Evolutionary conservation across 306 rosid species (phyloP), one percentile per base, ranked within the genome.

Genomic region (Castanea crenata): DNA sequence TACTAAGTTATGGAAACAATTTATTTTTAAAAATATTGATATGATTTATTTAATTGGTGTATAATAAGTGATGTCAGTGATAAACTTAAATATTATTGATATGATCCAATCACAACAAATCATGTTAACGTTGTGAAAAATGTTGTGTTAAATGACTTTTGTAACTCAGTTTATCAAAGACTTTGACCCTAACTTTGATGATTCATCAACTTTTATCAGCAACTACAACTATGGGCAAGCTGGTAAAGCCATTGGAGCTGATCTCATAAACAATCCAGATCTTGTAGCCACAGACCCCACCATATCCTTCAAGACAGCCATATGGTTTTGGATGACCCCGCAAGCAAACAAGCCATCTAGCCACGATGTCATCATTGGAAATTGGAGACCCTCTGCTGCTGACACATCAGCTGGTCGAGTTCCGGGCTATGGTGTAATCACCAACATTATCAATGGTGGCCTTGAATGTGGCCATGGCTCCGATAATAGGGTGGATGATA

Each of bases 321-420:
- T 92, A 1, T 92, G 97, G 95, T 92, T 90, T 82, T 90, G 94
- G 97, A 86, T 92, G 94, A 92, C 92, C 0, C 76, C 86, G 0
- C 94, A 88, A 32, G 87, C 78, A 8, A 88, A 87, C 5, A 90
- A 86, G 78, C 97, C 94, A 0, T 92, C 97, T 0, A 80, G 90
- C 73, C 97, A 90, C 46, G 81, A 90, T 76, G 91, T 88, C 35
- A 90, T 90, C 58, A 78, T 82, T 0, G 87, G 85, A 0, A 35
- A 57, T 12, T 90, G 94, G 94, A 79, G 7, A 11, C 93, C 97
- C 0, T 90, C 94, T 0, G 16, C 18, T 1, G 83, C 75, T 0
- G 97, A 92, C 58, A 55, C 2, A 2, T 61, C 86, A 0, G 92
- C 92, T 0, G 80, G 85, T 10, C 73, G 97, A 3, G 69, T 79